Percentiles rank a stretch among this genome's conserved stretches.
phyloP scores from a whole-genome alignment of 2,329 filamentous ascomycete genomes.

The Rachicladosporium sp. region DNA sequence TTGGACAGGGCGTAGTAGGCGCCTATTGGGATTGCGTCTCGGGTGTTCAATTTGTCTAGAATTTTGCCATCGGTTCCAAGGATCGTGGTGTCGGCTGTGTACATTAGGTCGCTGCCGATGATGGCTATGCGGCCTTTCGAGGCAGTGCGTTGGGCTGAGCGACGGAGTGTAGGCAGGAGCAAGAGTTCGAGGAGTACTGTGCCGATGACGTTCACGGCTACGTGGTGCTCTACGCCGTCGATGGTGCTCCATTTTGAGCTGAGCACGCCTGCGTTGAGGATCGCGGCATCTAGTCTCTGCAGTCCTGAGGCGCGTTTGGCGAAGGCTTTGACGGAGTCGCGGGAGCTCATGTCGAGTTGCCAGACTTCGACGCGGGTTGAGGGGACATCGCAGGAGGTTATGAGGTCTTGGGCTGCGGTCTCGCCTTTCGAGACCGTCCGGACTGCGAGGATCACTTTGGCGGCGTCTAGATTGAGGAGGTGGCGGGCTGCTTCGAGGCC shows the following conservation, averaged over 20 bases:
- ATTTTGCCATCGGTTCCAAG: constrained; percentile 17
- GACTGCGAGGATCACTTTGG: constrained; percentile 34
- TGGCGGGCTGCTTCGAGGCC: constrained; percentile 35
- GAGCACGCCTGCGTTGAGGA: constrained; percentile 29
- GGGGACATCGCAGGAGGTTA: constrained; percentile 14
- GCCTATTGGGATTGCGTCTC: constrained; percentile 8
- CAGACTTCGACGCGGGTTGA: constrained; percentile 17
- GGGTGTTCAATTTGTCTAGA: constrained; percentile 17
- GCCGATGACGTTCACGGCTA: constrained; percentile 29
- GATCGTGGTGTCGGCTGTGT: constrained; percentile 17
- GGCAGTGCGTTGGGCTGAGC: constrained; percentile 15
- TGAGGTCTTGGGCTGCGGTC: constrained; percentile 27
- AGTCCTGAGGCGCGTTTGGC: constrained; percentile 16
- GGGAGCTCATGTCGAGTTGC: constrained; percentile 19
- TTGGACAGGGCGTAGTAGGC: constrained; percentile 21
- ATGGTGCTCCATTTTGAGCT: constrained; percentile 15
- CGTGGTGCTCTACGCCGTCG: constrained; percentile 21
- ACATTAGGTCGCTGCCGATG: constrained; percentile 23
- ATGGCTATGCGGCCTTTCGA: constrained; percentile 20
- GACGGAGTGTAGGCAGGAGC: constrained; percentile 19
- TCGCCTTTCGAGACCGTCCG: constrained; percentile 31
- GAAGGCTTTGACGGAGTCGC: constrained; percentile 22
- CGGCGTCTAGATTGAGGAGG: constrained; percentile 27
- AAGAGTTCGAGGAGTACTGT: constrained; percentile 27
- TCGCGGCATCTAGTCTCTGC: constrained; percentile 23